phyloP scores from a whole-genome alignment of 805 yeast species.

The Wickerhamiella dianesei region DNA sequence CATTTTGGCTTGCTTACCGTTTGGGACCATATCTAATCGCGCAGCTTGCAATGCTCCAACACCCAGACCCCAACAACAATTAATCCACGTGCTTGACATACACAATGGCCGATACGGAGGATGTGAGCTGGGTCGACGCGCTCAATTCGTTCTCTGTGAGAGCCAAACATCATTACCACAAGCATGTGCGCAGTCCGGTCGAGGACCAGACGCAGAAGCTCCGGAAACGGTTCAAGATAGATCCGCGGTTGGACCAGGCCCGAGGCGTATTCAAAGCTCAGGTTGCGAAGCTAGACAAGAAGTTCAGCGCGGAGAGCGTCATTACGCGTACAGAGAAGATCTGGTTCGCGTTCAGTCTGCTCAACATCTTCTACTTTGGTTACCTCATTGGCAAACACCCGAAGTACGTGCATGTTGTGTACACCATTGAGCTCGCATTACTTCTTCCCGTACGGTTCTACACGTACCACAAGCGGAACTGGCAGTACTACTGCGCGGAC shows the following conservation, averaged over 20 bases:
- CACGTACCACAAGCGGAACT: slow-evolving; percentile 64
- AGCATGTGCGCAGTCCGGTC: slow-evolving; percentile 20
- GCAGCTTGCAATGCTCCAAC: too few species aligned
- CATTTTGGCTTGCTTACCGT: not conserved
- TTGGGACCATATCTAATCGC: not conserved
- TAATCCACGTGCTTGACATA: too few species aligned
- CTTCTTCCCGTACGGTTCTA: slow-evolving; percentile 77
- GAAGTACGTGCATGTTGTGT: slow-evolving; percentile 58
- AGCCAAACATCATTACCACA: slow-evolving; percentile 4
- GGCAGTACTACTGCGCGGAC: slow-evolving; percentile 82
- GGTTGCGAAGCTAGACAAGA: slow-evolving; percentile 23
- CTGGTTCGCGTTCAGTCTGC: slow-evolving; percentile 63
- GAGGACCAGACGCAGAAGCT: slow-evolving; percentile 10
- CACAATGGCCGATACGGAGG: slow-evolving; percentile 11
- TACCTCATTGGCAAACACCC: slow-evolving; percentile 68
- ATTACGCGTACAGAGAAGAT: slow-evolving; percentile 50
- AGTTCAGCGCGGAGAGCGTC: slow-evolving; percentile 11
- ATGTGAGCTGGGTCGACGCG: slow-evolving; percentile 24
- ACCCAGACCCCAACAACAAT: too few species aligned
- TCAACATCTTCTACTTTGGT: slow-evolving; percentile 57
- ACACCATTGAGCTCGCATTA: slow-evolving; percentile 44
- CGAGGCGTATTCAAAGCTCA: slow-evolving; percentile 17
- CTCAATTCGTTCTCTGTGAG: slow-evolving; percentile 24
- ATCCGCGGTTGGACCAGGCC: slow-evolving; percentile 21
- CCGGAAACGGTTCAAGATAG: slow-evolving; percentile 7